phyloP scores from a whole-genome alignment of 768 basidiomycete genomes.

The Leccinellum luteum region DNA sequence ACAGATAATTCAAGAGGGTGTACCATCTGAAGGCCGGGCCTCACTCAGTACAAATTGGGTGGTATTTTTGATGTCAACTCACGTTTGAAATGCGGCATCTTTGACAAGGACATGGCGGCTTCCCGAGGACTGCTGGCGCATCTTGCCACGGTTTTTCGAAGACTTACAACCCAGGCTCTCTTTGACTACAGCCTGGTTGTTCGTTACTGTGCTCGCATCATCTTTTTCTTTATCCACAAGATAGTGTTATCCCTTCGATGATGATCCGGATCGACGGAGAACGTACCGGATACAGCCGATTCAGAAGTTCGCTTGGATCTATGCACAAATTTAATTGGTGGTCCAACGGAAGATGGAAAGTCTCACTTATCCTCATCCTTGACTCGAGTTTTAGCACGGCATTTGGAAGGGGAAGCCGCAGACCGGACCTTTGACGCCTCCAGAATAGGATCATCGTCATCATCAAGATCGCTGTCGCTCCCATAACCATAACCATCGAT shows the following conservation, averaged over 20 bases:
- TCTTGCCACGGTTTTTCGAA: background rate
- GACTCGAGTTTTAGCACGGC: background rate
- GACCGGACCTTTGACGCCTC: background rate
- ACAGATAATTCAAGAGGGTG: too few relatives aligned
- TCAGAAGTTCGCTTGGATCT: background rate
- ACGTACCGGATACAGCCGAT: background rate
- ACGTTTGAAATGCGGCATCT: too few relatives aligned
- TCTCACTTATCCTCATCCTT: background rate
- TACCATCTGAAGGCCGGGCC: too few relatives aligned
- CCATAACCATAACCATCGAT: background rate
- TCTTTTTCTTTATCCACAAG: background rate
- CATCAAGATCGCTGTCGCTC: background rate
- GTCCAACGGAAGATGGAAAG: background rate
- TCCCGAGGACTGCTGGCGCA: background rate
- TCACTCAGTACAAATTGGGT: too few relatives aligned
- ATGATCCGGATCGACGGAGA: too few relatives aligned
- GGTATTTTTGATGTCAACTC: too few relatives aligned
- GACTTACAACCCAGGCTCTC: background rate
- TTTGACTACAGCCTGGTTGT: background rate
- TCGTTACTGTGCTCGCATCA: background rate
- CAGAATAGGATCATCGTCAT: background rate
- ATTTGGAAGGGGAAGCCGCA: background rate
- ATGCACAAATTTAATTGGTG: background rate
- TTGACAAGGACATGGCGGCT: too few relatives aligned
- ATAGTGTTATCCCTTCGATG: too few relatives aligned